Evolutionary conservation across 2,329 filamentous ascomycete species (phyloP), one percentile per base, ranked within the genome.

Genomic region (Colletotrichum eleusines): DNA sequence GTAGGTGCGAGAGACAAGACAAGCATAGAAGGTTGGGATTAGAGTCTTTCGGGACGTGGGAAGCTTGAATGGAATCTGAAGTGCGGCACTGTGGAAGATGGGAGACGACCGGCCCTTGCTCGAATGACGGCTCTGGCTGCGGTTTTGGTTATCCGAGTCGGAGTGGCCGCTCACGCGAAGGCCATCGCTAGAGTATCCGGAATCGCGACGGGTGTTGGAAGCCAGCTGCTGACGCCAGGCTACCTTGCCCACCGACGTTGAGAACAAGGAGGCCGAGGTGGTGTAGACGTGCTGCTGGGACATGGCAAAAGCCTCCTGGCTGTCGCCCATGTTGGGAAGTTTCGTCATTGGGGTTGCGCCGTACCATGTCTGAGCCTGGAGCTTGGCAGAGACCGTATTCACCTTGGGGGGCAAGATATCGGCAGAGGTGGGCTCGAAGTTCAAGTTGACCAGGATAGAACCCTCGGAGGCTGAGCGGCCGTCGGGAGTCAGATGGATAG

Each of bases 1-100:
- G 77, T 90, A 90, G n/a, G 84, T 83, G 33, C 88, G 84, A 9
- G 86, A 86, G 46, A 83, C 80, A 76, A 89, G 84, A 80, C 88
- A 90, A 11, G 85, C 86, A 79, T 89, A 86, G 75, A 89, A 90
- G 6, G 86, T 86, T 0, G 88, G 88, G 28, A 89, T 72, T 73
- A 89, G 87, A 11, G 84, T 80, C 76, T 84, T 87, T 75, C 82
- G 84, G 35, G 78, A 76, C 11, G 79, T 77, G 5, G 87, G 85
- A 40, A 89, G 76, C 20, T 78, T 76, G 69, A 90, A 79, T 1
- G 87, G 86, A 1, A 90, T 76, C 51, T 82, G 78, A 12, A 89
- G 73, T 5, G 77, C 77, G 0, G 86, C 77, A 0, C 80, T 79
- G 75, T 87, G 81, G 71, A 77, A 78, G 73, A 83, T 71, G 1